Evolutionary conservation across 2,329 filamentous ascomycete genomes (phyloP), one percentile per base, ranked within the genome.

Genomic region (Venturia nashicola): DNA sequence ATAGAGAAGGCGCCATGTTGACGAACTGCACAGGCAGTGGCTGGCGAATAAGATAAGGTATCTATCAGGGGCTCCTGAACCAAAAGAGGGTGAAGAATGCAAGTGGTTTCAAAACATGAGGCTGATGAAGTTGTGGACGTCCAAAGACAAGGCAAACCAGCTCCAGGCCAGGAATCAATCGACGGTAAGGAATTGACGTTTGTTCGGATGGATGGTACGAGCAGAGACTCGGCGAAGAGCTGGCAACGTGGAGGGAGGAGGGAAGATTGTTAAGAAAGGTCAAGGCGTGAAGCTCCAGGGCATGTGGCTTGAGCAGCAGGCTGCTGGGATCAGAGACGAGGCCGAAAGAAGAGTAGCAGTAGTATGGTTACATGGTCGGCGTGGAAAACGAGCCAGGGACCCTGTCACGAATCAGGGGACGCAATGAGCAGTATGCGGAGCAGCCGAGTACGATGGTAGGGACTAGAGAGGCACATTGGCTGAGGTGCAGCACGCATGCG

Each of bases 1-100:
- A 77, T 70, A 81, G 72, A 61, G 79, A 80, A 61, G 78, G 77
- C 63, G 79, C 74, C 79, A 81, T 79, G 43, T 43, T 40, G 42
- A 36, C 5, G 20, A 14, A 6, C 11, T 11, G 32, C 42, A 34
- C 43, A 27, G 14, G 44, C 27, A 18, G 16, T 36, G 27, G 32
- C 27, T 3, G 48, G 12, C 23, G 16, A 27, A 27, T n/a, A n/a
- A n/a, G n/a, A n/a, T n/a, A n/a, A n/a, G 32, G 60, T 36, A 18
- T 6, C 11, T 32, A 40, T 63, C 51, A 46, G 51, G 46, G 44
- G 48, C 48, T 40, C 7, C 42, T 39, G 46, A 23, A 39, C 34
- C 43, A 63, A 63, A 63, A 32, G 61, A 63, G 40, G 61, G 61
- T 55, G 51, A 44, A 36, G 51, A 63, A 63, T 63, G 34, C 18